A percentile compares a stretch with the other conserved stretches of the same genome.
Evolutionary conservation across 108 stramenopile species (phyloP).

Genomic region (Cyclotella sp.): DNA sequence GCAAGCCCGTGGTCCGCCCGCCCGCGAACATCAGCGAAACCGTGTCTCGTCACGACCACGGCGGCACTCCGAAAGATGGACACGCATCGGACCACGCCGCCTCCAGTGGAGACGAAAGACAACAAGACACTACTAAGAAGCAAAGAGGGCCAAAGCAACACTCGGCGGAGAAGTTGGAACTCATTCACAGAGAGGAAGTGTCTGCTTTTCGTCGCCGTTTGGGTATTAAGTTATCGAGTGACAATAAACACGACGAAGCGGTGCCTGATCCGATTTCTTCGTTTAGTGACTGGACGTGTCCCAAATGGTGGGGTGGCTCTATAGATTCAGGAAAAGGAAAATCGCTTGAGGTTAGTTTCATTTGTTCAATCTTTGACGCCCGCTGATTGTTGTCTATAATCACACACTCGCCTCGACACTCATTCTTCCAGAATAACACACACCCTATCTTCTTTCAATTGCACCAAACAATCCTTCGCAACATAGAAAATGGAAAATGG

Average conservation of each 20-base stretch:
- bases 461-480: slow-evolving; percentile 58
- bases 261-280: slow-evolving; percentile 84
- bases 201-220: slow-evolving; percentile 87
- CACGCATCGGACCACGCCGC: neutral
- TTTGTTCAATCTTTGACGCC: neutral
- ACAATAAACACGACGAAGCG: slow-evolving; percentile 64
- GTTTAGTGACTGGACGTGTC: slow-evolving; percentile 67
- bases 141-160: slow-evolving; percentile 69
- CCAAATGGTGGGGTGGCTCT: slow-evolving; percentile 72
- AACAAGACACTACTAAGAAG: slow-evolving; percentile 23
- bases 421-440: slow-evolving; percentile 16
- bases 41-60: slow-evolving; percentile 13
- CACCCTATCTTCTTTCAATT: slow-evolving; percentile 52
- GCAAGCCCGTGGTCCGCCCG: slow-evolving; percentile 26
- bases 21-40: slow-evolving; percentile 6
- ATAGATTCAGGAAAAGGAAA: neutral
- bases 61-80: slow-evolving; percentile 25
- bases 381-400: neutral
- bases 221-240: slow-evolving; percentile 70
- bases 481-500: slow-evolving; percentile 93
- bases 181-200: slow-evolving; percentile 80
- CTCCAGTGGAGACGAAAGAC: slow-evolving; percentile 10
- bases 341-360: neutral
- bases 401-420: neutral
- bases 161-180: slow-evolving; percentile 64